Conservation (phyloP, 2,329 filamentous ascomycete genomes). For the Didymosphaeria variabile region DNA sequence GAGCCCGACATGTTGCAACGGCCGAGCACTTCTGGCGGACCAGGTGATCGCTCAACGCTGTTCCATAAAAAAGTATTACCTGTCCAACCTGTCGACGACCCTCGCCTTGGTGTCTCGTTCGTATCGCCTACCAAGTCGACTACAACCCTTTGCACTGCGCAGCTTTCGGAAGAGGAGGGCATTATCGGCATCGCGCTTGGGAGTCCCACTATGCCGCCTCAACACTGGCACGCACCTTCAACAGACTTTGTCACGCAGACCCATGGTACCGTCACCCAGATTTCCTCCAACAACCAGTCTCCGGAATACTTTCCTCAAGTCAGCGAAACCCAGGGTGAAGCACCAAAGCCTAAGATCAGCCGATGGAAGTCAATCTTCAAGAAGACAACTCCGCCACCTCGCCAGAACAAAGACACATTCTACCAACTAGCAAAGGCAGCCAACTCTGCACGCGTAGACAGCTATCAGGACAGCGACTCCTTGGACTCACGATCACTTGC, state of each 20-base stretch:
- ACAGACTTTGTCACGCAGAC: constrained; percentile 27
- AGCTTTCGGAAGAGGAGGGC: constrained; percentile 37
- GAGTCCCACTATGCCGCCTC: constrained; percentile 44
- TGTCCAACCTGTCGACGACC: constrained; percentile 33
- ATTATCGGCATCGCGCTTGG: constrained; percentile 52
- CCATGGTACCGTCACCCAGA: constrained; percentile 29
- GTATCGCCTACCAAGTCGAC: constrained; percentile 41
- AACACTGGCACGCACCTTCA: constrained; percentile 39
- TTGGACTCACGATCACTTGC: constrained; percentile 26
- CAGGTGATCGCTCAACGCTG: constrained; percentile 42
- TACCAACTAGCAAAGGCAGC: constrained; percentile 46
- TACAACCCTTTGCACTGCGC: constrained; percentile 41
- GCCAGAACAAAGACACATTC: constrained; percentile 41
- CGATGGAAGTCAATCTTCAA: constrained; percentile 52
- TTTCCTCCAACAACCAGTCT: constrained; percentile 26
- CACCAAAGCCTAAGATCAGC: constrained; percentile 47
- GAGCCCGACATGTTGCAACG: constrained; percentile 44
- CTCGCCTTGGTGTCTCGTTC: constrained; percentile 36
- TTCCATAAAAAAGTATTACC: constrained; percentile 49
- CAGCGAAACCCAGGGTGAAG: constrained; percentile 21
- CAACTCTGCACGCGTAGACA: constrained; percentile 38
- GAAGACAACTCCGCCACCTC: constrained; percentile 36
- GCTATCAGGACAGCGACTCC: constrained; percentile 42
- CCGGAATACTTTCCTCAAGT: constrained; percentile 13
- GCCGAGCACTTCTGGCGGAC: constrained; percentile 47